A percentile compares a stretch with the other conserved stretches of the same genome.
Evolutionary conservation across 1,284 basidiomycete genomes (phyloP).

Genomic region (Marasmius tenuissimus): DNA sequence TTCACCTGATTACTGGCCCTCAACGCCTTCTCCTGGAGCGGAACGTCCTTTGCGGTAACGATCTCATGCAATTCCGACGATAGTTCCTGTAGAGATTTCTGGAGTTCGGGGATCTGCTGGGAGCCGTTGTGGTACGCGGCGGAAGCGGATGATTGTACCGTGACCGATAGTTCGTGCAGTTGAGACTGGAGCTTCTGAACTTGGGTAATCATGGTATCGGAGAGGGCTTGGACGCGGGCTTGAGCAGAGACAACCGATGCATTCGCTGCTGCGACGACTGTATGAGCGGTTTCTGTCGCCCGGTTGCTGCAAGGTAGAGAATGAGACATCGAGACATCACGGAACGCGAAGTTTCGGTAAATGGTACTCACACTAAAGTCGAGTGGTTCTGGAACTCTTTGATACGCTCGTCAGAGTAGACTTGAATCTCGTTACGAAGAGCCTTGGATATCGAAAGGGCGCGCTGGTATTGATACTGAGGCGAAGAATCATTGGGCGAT

Average conservation of each 20-base stretch:
- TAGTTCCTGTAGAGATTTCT: constrained; percentile 13
- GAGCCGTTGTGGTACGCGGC: constrained; percentile 33
- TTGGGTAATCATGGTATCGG: constrained; percentile 57
- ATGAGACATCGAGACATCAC: constrained; percentile 3
- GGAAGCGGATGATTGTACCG: constrained; percentile 53
- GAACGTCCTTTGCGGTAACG: constrained; percentile 50
- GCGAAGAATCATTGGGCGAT: constrained; percentile 26
- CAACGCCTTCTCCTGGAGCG: constrained; percentile 57
- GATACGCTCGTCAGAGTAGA: constrained; percentile 69
- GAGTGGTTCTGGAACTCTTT: constrained; percentile 71
- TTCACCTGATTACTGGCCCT: constrained; percentile 58
- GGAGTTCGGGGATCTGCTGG: constrained; percentile 33
- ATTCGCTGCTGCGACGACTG: constrained; percentile 56
- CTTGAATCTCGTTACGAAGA: constrained; percentile 59
- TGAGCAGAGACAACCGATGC: constrained; percentile 41
- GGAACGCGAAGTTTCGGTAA: not conserved
- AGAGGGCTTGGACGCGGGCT: constrained; percentile 40
- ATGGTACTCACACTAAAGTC: constrained; percentile 52
- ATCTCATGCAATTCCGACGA: constrained; percentile 47
- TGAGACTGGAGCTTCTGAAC: constrained; percentile 65
- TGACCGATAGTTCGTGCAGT: constrained; percentile 51
- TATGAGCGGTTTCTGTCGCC: constrained; percentile 66
- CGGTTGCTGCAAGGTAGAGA: constrained; percentile 48
- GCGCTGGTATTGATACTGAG: constrained; percentile 75
- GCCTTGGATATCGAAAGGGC: constrained; percentile 63